Evolutionary conservation across 1,284 basidiomycete genomes (phyloP).

Genomic region (Vanrija sp.): DNA sequence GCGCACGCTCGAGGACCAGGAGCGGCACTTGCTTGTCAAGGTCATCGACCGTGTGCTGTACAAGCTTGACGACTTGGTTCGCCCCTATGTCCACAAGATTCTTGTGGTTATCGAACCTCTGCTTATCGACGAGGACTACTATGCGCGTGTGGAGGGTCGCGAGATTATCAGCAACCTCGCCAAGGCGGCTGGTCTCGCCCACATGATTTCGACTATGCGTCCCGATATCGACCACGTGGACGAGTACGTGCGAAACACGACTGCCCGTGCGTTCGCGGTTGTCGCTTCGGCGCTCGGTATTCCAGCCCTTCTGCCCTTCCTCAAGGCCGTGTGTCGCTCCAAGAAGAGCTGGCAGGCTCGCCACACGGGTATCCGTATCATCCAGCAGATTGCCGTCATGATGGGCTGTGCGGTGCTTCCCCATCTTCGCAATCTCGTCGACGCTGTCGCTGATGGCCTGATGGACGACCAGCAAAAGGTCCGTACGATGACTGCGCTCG

Average conservation of each 20-base stretch:
- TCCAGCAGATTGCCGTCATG: slow-evolving; percentile 99
- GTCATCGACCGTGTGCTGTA: slow-evolving; percentile 98
- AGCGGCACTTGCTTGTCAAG: slow-evolving; percentile 96
- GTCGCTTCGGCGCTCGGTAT: slow-evolving; percentile 98
- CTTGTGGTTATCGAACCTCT: slow-evolving; percentile 99
- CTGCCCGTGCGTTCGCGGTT: slow-evolving; percentile 96
- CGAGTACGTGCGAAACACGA: slow-evolving; percentile 99
- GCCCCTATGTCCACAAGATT: slow-evolving; percentile 99
- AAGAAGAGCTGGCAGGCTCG: slow-evolving; percentile 99
- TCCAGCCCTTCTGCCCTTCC: slow-evolving; percentile 92
- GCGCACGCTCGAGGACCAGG: slow-evolving; percentile 96
- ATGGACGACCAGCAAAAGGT: slow-evolving; percentile 99
- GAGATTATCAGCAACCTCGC: slow-evolving; percentile 99
- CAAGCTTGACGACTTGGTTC: slow-evolving; percentile 97
- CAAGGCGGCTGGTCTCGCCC: slow-evolving; percentile 96
- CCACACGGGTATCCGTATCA: slow-evolving; percentile 98
- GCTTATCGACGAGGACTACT: slow-evolving; percentile 99
- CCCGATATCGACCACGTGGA: slow-evolving; percentile 99
- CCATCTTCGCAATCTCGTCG: slow-evolving; percentile 92
- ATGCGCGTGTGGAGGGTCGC: slow-evolving; percentile 97
- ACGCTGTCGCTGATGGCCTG: slow-evolving; percentile 92
- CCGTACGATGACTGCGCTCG: slow-evolving; percentile 95
- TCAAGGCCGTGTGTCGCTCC: slow-evolving; percentile 95
- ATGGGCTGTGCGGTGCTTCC: slow-evolving; percentile 99
- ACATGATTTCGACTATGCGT: slow-evolving; percentile 99